These are phyloP conservation scores for Suillus tomentosus DNA, from an alignment of 768 basidiomycete species.

Conservation along the genomic window DNA sequence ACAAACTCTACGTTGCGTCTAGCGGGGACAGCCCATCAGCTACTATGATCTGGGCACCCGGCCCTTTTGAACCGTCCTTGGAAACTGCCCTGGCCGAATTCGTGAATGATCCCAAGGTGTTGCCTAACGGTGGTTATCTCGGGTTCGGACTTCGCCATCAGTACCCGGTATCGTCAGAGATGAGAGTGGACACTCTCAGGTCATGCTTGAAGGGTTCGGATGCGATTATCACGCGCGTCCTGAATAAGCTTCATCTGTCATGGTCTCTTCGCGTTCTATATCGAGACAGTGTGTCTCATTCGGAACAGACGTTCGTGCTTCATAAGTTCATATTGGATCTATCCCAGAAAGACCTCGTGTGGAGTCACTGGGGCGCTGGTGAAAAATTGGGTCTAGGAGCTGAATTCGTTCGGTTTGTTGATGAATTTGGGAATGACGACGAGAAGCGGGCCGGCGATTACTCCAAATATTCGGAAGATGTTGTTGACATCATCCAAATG, in stretches of 20 bases:
- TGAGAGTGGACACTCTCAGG: conserved; percentile 18
- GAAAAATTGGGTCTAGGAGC: conserved; percentile 5
- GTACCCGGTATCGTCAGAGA: conserved; percentile 31
- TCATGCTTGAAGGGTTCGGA: conserved; percentile 35
- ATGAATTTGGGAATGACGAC: conserved; percentile 6
- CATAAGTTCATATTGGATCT: conserved; percentile 2
- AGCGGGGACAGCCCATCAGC: background rate
- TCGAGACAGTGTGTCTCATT: background rate
- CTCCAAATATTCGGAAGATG: conserved; percentile 3
- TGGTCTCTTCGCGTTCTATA: conserved; percentile 26
- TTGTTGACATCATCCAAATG: conserved; percentile 11
- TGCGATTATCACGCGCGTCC: conserved; percentile 23
- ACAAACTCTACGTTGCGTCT: conserved; percentile 37
- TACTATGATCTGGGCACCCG: conserved; percentile 2
- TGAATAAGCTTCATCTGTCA: conserved; percentile 21
- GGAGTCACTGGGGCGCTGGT: conserved; percentile 4
- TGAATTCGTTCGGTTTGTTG: background rate
- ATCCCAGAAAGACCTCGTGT: background rate
- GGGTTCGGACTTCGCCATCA: conserved; percentile 38
- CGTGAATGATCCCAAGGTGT: conserved; percentile 27
- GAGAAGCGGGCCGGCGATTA: background rate
- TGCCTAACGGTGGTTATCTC: conserved; percentile 36
- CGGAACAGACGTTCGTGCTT: conserved; percentile 6
- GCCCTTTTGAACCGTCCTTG: conserved; percentile 15
- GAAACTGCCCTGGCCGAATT: conserved; percentile 26